These are phyloP conservation scores for Neoascochyta sp. DNA, from an alignment of 2,329 filamentous ascomycete species.

Conservation along the genomic window DNA sequence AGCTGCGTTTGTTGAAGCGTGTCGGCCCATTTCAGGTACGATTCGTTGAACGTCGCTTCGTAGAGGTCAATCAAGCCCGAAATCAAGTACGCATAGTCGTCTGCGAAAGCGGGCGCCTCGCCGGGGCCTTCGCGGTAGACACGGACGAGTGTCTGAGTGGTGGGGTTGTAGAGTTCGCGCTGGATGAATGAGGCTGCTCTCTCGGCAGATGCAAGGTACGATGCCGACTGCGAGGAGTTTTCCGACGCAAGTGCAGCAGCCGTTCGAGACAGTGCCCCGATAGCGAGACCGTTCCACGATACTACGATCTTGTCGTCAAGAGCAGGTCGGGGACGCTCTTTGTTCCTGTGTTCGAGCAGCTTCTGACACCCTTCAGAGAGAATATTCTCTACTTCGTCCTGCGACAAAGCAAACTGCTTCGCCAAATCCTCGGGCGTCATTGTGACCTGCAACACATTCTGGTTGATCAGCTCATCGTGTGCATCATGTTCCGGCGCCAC, in stretches of 20 bases:
- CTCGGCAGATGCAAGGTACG: slow-evolving; percentile 63
- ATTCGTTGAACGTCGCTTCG: slow-evolving; percentile 72
- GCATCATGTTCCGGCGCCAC: slow-evolving; percentile 77
- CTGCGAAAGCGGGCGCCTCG: slow-evolving; percentile 72
- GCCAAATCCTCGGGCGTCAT: slow-evolving; percentile 66
- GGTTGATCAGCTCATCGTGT: slow-evolving; percentile 90
- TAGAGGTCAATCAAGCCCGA: slow-evolving; percentile 81
- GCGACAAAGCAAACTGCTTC: slow-evolving; percentile 68
- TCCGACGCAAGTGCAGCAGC: slow-evolving; percentile 63
- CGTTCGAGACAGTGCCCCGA: slow-evolving; percentile 74
- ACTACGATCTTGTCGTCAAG: slow-evolving; percentile 86
- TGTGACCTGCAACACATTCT: slow-evolving; percentile 78
- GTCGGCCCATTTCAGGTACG: slow-evolving; percentile 76
- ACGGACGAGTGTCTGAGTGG: slow-evolving; percentile 63
- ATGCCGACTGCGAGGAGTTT: slow-evolving; percentile 54
- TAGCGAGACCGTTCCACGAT: slow-evolving; percentile 83
- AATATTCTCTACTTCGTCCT: slow-evolving; percentile 64
- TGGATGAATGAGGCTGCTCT: slow-evolving; percentile 70
- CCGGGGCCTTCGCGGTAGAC: slow-evolving; percentile 68
- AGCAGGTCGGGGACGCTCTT: slow-evolving; percentile 69
- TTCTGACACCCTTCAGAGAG: slow-evolving; percentile 65
- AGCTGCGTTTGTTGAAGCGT: slow-evolving; percentile 75
- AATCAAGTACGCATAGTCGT: slow-evolving; percentile 90
- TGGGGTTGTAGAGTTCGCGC: slow-evolving; percentile 66
- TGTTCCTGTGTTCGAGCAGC: slow-evolving; percentile 67